A percentile compares a stretch with the other conserved stretches of the same genome.
Evolutionary conservation across 78 protist genomes (phyloP).

Genomic region (Protostelium mycophagum): DNA sequence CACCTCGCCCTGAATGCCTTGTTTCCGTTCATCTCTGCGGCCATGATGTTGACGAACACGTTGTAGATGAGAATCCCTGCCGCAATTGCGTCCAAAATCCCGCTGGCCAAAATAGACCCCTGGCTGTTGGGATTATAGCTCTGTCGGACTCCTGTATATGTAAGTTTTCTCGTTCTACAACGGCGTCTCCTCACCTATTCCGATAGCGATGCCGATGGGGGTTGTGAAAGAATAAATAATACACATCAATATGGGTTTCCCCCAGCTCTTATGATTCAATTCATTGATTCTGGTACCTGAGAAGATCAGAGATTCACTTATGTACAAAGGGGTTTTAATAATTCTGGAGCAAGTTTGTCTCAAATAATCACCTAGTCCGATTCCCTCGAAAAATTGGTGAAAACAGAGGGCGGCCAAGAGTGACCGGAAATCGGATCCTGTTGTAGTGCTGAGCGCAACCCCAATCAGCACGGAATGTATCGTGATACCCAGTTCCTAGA

Average conservation of each 20-base stretch:
- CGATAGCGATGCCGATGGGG: constrained; percentile 63
- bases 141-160: neutral
- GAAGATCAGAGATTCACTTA: no score
- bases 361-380: constrained; percentile 52
- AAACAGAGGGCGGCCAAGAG: constrained; percentile 35
- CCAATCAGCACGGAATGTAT: constrained; percentile 60
- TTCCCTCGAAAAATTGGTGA: constrained; percentile 67
- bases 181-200: constrained; percentile 14
- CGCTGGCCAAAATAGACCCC: constrained; percentile 14
- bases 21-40: neutral
- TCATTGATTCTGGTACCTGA: constrained; percentile 13
- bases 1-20: neutral
- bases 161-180: no score
- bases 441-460: constrained; percentile 30
- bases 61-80: constrained; percentile 49
- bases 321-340: no score
- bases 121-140: constrained; percentile 1
- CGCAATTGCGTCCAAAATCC: constrained; percentile 36
- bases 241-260: constrained; percentile 8
- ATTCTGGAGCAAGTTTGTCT: no score
- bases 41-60: constrained; percentile 14
- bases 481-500: constrained; percentile 34
- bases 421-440: neutral
- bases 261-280: neutral
- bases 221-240: constrained; percentile 46